Conservation (phyloP, 2,329 filamentous ascomycete species). For the Trichoderma arundinaceum region DNA sequence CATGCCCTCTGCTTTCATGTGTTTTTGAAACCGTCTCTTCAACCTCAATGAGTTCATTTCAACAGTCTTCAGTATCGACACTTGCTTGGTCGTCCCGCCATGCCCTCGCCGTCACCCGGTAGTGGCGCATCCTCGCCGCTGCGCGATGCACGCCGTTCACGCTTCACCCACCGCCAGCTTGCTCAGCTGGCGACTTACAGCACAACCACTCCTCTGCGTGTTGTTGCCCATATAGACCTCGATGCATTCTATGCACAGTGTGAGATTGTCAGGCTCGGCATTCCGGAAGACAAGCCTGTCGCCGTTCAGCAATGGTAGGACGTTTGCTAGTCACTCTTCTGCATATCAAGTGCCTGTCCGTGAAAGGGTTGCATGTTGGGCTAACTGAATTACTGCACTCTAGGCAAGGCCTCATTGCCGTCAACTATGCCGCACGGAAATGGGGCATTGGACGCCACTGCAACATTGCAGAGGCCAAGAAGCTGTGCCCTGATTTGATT, state of each 20-base stretch:
- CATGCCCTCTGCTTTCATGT: neutral
- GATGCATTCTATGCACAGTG: conserved; percentile 98
- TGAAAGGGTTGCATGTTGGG: neutral
- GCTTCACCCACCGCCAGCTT: conserved; percentile 85
- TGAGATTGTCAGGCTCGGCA: conserved; percentile 84
- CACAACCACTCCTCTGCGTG: conserved; percentile 77
- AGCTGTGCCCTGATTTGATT: conserved; percentile 82
- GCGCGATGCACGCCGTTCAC: conserved; percentile 57
- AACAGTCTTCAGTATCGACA: neutral
- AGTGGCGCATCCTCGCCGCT: conserved; percentile 40
- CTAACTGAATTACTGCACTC: neutral
- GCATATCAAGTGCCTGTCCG: neutral
- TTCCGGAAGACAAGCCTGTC: conserved; percentile 76
- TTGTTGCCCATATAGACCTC: conserved; percentile 90
- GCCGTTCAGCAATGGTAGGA: conserved; percentile 89
- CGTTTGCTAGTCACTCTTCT: too few species aligned
- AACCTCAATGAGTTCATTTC: neutral
- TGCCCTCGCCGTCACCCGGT: conserved; percentile 38
- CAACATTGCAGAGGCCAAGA: conserved; percentile 79
- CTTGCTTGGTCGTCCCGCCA: conserved; percentile 18
- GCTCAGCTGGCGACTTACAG: conserved; percentile 74
- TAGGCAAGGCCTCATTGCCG: conserved; percentile 89
- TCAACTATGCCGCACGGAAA: conserved; percentile 90
- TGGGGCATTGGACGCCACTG: conserved; percentile 83
- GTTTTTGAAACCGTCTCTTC: too few species aligned